Percentiles rank a stretch among this genome's conserved stretches.
These are phyloP conservation scores for Thielaviopsis euricoi DNA, from an alignment of 2,329 filamentous ascomycete species.

Conservation along the genomic window DNA sequence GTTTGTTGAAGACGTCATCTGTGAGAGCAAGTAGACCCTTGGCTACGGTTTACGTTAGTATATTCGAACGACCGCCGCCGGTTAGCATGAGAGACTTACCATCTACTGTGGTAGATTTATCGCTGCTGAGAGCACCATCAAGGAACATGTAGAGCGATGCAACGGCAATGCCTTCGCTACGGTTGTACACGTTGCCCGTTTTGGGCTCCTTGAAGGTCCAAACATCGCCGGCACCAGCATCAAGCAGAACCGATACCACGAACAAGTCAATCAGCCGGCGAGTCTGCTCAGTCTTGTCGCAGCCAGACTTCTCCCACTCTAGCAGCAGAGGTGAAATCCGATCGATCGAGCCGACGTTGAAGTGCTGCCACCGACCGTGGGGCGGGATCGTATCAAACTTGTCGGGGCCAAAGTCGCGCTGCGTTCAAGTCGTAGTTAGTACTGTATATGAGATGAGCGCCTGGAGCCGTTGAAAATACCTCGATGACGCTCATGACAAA, in stretches of 20 bases:
- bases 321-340: conserved; percentile 29
- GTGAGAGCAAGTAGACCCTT: conserved; percentile 21
- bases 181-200: conserved; percentile 19
- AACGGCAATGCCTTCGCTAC: conserved; percentile 35
- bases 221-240: conserved; percentile 34
- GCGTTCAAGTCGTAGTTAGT: neutral
- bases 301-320: conserved; percentile 25
- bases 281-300: conserved; percentile 29
- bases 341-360: conserved; percentile 36
- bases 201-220: conserved; percentile 29
- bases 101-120: conserved; percentile 18
- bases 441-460: neutral
- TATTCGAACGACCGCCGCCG: neutral
- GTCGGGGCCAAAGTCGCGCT: conserved; percentile 35
- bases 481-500: conserved; percentile 27
- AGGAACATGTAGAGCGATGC: conserved; percentile 34
- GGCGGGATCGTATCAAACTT: conserved; percentile 30
- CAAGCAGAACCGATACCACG: conserved; percentile 41
- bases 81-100: conserved; percentile 16
- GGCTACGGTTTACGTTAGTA: conserved; percentile 13
- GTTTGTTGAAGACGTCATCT: conserved; percentile 18
- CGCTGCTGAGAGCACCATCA: conserved; percentile 22
- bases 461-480: conserved; percentile 17
- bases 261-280: conserved; percentile 44
- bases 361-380: conserved; percentile 47